Evolutionary conservation across 2,329 filamentous ascomycete species (phyloP), one percentile per base, ranked within the genome.

Genomic region (Paecilomyces variotii): DNA sequence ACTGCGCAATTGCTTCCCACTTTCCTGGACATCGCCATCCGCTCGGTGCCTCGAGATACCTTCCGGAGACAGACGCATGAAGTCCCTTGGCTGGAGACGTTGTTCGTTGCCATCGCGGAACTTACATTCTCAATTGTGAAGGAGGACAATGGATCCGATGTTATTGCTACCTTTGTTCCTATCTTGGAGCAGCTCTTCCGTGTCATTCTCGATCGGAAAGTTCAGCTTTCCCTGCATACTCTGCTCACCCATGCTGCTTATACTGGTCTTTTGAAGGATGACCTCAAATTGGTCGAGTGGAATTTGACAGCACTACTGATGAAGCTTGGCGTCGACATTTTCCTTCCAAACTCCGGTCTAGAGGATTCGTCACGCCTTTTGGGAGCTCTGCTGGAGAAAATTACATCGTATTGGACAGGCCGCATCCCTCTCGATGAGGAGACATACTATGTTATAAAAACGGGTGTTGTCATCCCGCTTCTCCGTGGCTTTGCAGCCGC

Each of bases 21-120:
- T 7, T 67, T 81, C 4, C 77, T 80, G 55, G 74, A 79, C 56
- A 73, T 79, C 58, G 76, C 78, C 2, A 74, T 77, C 26, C 73
- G 76, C 35, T 76, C 76, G 35, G 71, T 80, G 14, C 76, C 75
- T 19, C 70, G 76, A 58, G 71, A 76, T 58, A 73, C 74, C 10
- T 77, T 77, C 53, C 70, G 71, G 52, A 69, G 74, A 39, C 74
- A 78, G 62, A 73, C 73, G 6, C 67, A 74, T 26, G 80, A 82
- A 65, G 75, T 75, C 45, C 70, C 74, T 12, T 82, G 80, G 79
- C 64, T 83, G 55, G 78, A 80, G 64, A 73, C 72, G 2, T 67
- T 80, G n/a, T 81, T 81, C 57, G 71, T 74, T 26, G 69, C 70
- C 30, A 68, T 79, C 51, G 70, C 73, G 6, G 72, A 78, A 58